Base-by-base conservation (phyloP, 1,284 basidiomycete genomes). In the Phlebopus sp. region DNA sequence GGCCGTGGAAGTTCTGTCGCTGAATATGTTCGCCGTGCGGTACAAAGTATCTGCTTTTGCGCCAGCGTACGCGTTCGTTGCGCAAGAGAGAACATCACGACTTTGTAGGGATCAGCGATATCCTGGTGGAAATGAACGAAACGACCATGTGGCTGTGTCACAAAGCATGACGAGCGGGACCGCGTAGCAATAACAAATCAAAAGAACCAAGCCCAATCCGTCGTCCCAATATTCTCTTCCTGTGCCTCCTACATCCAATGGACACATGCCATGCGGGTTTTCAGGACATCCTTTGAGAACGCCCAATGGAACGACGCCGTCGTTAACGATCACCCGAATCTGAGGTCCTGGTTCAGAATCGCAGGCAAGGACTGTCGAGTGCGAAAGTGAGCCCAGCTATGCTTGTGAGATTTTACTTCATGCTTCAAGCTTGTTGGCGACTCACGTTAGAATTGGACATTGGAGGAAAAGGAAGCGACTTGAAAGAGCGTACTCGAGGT, bases 241-340 rank as follows among this genome's bases (percentile, higher is more conserved):
- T 88, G 79, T 4, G 81, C 82, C 0, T 64, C 69, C 69, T 19
- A 92, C 78, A 37, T 81, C 74, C 3, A 93, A 69, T 0, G 85
- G 70, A 59, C 92, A 96, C 69, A 92, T 79, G 3, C 91, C 91
- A 57, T 93, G 80, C 44, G 76, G 74, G 57, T 85, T 75, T 58
- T 79, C 69, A 4, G 81, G 77, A 59, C 89, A 92, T 2, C 86
- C 88, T 32, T 75, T 70, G 59, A 89, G 78, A 36, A 82, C 78
- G 5, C 83, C 84, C 36, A 93, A 74, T 2, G 92, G 90, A 0
- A 82, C 75, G 5, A 93, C 86, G n/a, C 87, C 92, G 61, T 96
- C 92, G 70, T 94, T 95, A 63, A 92, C 78, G 62, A 89, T 79
- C 45, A 88, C 72, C 5, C 89, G 83, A 53, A 92, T 82, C 59